Evolutionary conservation across 441 rosid genomes (phyloP).

Genomic region (Adansonia grandidieri): DNA sequence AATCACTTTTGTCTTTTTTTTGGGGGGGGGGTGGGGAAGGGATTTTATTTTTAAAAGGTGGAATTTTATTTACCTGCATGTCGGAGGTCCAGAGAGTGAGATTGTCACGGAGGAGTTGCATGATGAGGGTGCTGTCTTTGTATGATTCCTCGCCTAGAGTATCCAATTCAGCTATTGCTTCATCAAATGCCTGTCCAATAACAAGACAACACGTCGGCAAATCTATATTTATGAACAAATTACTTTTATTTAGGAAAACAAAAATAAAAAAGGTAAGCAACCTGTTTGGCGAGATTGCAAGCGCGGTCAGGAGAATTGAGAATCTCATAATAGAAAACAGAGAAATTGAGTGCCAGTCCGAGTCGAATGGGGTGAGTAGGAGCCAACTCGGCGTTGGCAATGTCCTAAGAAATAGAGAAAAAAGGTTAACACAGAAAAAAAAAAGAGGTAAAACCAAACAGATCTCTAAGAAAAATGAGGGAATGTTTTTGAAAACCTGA

Average conservation of each 20-base stretch:
- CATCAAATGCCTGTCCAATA: slow-evolving; percentile 59
- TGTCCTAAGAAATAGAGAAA: slow-evolving; percentile 43
- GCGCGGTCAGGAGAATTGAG: slow-evolving; percentile 78
- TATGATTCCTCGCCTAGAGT: slow-evolving; percentile 81
- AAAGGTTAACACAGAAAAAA: background rate
- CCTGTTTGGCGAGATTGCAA: slow-evolving; percentile 74
- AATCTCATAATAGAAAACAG: slow-evolving; percentile 74
- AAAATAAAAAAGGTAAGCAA: background rate
- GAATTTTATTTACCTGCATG: slow-evolving; percentile 50
- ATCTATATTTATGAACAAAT: background rate
- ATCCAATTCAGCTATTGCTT: slow-evolving; percentile 78
- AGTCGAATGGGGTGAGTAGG: slow-evolving; percentile 76
- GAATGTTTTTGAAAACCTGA: slow-evolving; percentile 48
- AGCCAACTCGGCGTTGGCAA: slow-evolving; percentile 65
- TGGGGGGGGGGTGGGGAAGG: background rate
- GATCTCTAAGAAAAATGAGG: slow-evolving; percentile 23
- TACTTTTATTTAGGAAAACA: background rate
- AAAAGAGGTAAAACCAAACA: background rate
- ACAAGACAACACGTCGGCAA: background rate
- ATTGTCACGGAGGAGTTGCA: slow-evolving; percentile 76
- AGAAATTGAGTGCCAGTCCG: slow-evolving; percentile 70
- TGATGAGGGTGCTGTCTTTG: slow-evolving; percentile 71
- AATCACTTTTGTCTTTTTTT: background rate
- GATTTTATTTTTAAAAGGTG: background rate
- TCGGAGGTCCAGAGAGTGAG: slow-evolving; percentile 81